Evolutionary conservation across 257 asterid genomes (phyloP), one percentile per base, ranked within the genome.

Genomic region (Solanum okadae): DNA sequence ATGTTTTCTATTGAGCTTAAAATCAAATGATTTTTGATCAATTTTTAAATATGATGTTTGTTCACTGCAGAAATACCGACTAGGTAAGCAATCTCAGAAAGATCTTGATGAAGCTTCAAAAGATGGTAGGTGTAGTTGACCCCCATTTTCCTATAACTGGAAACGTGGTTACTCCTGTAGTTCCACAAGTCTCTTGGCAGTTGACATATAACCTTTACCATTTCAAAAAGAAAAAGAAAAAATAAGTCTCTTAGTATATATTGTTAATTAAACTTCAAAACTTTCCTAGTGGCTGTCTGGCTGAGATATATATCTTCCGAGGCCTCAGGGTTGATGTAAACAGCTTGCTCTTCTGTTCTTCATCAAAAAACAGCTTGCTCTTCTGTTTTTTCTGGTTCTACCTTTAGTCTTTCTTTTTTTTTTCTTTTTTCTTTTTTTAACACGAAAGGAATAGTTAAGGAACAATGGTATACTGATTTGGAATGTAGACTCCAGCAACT

Each of bases 61-160:
- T 84, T 88, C 87, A 85, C 88, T 91, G 90, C 96, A 95, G 98
- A 95, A 95, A 89, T 95, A 94, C 92, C 89, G 98, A 89, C 88
- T 95, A 89, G 98, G 98, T 90, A 94, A 95, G 95, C 98, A 94
- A 90, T 93, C 96, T 71, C 98, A 97, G 90, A 94, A 93, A 90
- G 98, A 94, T 91, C 88, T 93, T 86, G 93, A 93, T 29, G 97
- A 95, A 88, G 94, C 88, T 90, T 92, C 96, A 61, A 94, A 93
- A 91, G 98, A 95, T 90, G 96, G 98, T 93, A 94, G 81, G 96
- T 90, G 78, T 89, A 37, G 73, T 73, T 88, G 90, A 84, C 78
- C 49, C 49, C 40, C 75, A 33, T 59, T 89, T 33, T 88, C 88
- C 79, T 71, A 82, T 84, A 42, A 78, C 88, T 70, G 34, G 81